phyloP scores from a whole-genome alignment of 768 basidiomycete genomes.

The Termitomyces bulborhizus region DNA sequence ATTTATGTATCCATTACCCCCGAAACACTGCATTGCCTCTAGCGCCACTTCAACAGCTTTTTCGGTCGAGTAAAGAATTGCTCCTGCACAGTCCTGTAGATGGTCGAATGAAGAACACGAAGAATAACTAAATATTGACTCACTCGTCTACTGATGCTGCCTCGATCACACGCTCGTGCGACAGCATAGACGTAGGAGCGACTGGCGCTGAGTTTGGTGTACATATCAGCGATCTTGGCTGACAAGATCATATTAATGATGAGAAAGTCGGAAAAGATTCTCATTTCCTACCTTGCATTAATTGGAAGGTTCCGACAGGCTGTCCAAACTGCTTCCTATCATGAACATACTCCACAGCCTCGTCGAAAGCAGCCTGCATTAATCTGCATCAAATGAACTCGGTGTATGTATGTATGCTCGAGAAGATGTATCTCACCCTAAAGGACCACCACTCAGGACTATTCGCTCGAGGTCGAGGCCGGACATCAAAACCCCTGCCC shows the following conservation, averaged over 20 bases:
- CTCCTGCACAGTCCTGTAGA: conserved; percentile 86
- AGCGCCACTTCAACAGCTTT: conserved; percentile 86
- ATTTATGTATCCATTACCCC: conserved; percentile 95
- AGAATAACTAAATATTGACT: conserved; percentile 18
- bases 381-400: conserved; percentile 38
- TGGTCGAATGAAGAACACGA: not conserved
- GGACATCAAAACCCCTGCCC: conserved; percentile 88
- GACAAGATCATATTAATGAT: conserved; percentile 11
- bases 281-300: conserved; percentile 78
- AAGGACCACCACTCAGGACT: conserved; percentile 86
- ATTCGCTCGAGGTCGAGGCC: conserved; percentile 90
- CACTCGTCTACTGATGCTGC: conserved; percentile 72
- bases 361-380: conserved; percentile 92
- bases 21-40: conserved; percentile 90
- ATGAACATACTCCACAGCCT: conserved; percentile 86
- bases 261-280: conserved; percentile 6
- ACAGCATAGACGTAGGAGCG: conserved; percentile 92
- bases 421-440: conserved; percentile 52
- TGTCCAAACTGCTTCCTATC: conserved; percentile 88
- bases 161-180: conserved; percentile 80
- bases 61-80: conserved; percentile 90
- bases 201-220: conserved; percentile 85
- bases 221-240: conserved; percentile 92
- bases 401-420: conserved; percentile 3
- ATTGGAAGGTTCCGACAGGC: conserved; percentile 84